A percentile compares a stretch with the other conserved stretches of the same genome.
These are phyloP conservation scores for Haplosporangium sp. DNA, from an alignment of 371 early-diverging fungal species.

Conservation along the genomic window DNA sequence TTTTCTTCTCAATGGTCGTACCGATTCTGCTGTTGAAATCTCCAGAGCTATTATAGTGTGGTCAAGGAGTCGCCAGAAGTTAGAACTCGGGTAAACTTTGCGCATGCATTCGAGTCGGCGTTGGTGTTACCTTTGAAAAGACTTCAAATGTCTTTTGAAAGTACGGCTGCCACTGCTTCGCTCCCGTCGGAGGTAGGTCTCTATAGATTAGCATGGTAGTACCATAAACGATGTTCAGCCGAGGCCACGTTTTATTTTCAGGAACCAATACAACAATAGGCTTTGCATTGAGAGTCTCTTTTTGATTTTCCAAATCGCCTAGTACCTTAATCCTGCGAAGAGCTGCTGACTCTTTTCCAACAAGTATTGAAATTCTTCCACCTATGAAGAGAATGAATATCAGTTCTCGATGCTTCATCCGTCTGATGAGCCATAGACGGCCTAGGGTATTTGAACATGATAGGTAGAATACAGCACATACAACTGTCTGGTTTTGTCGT, in stretches of 20 bases:
- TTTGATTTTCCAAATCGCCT: not conserved
- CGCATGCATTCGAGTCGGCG: not conserved
- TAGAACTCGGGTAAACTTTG: not conserved
- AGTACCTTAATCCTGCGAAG: conserved; percentile 92
- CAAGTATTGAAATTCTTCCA: conserved; percentile 94
- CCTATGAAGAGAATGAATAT: conserved; percentile 30
- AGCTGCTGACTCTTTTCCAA: conserved; percentile 96
- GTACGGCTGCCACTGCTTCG: conserved; percentile 86
- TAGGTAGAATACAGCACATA: not conserved
- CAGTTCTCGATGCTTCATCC: not conserved
- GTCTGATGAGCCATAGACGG: not conserved
- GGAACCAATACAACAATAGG: not conserved
- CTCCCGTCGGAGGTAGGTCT: conserved; percentile 82
- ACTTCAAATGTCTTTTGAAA: conserved; percentile 98
- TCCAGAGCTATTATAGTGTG: conserved; percentile 80
- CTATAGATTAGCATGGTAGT: conserved; percentile 27
- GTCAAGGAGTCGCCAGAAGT: not conserved
- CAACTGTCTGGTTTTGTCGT: conserved; percentile 50
- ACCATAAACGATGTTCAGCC: not conserved
- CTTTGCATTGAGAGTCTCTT: not conserved
- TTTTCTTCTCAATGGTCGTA: conserved; percentile 23
- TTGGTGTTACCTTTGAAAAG: conserved; percentile 80
- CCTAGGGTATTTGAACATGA: too few species aligned
- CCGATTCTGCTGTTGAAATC: conserved; percentile 94
- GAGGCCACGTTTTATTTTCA: not conserved